phyloP scores from a whole-genome alignment of 164 flowering plant species.

The Dillenia turbinata region DNA sequence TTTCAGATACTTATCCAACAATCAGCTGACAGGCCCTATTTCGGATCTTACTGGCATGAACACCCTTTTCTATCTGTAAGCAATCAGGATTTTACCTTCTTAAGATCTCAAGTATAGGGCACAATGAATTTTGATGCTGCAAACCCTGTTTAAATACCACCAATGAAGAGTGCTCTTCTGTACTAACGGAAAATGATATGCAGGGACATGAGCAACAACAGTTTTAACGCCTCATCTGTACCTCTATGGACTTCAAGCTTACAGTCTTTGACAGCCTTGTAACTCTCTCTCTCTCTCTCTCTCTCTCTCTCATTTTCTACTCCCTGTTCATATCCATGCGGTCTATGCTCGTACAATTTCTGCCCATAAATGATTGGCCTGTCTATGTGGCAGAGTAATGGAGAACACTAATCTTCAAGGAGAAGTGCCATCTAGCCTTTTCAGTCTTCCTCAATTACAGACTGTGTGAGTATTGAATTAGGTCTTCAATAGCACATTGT shows the following conservation, averaged over 20 bases:
- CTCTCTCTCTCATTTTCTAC: constrained; percentile 4
- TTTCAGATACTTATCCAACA: constrained; percentile 52
- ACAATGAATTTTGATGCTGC: too few species aligned
- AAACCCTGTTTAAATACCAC: too few species aligned
- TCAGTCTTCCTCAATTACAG: constrained; percentile 43
- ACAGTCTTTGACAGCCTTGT: constrained; percentile 54
- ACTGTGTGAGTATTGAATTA: constrained; percentile 40
- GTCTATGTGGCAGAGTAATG: constrained; percentile 30
- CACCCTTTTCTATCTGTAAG: constrained; percentile 50
- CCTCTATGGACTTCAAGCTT: constrained; percentile 50
- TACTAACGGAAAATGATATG: constrained; percentile 1
- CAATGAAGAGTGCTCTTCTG: too few species aligned
- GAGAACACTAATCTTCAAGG: constrained; percentile 48
- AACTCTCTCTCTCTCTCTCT: constrained; percentile 18
- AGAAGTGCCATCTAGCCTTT: constrained; percentile 34
- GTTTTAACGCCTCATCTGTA: constrained; percentile 34
- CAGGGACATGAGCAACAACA: constrained; percentile 68
- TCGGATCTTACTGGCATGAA: constrained; percentile 58
- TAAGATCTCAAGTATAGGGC: too few species aligned
- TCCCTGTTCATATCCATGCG: neutral
- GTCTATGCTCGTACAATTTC: neutral
- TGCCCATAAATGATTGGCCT: too few species aligned
- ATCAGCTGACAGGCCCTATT: constrained; percentile 41
- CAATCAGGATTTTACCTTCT: neutral
- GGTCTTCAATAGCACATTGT: neutral